These are phyloP conservation scores for Fraxinus dipetala DNA, from an alignment of 305 asterid species.

Conservation along the genomic window DNA sequence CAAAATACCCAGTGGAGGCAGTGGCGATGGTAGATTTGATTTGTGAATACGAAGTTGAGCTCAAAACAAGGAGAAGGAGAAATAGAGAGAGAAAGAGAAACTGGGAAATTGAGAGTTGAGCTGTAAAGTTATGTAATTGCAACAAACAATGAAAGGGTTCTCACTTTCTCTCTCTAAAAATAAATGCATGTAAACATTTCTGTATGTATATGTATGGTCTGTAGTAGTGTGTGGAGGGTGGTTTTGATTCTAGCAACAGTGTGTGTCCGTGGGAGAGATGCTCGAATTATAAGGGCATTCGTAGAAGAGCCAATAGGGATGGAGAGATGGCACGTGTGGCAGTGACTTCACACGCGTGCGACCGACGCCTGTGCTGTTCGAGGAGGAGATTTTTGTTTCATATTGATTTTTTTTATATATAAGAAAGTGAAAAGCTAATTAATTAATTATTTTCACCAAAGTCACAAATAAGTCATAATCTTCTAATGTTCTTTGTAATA, in stretches of 20 bases:
- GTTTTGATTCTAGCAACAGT: slow-evolving; percentile 12
- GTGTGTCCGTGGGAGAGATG: slow-evolving; percentile 4
- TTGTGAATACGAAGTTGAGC: slow-evolving; percentile 26
- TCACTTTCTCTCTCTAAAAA: slow-evolving; percentile 33
- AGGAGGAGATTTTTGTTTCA: neutral
- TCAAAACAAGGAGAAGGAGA: neutral
- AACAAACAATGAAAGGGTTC: slow-evolving; percentile 3
- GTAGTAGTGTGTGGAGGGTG: neutral
- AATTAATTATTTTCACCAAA: neutral
- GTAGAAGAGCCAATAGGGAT: slow-evolving; percentile 14
- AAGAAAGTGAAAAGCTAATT: neutral
- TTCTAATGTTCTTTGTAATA: too few relatives aligned
- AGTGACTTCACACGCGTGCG: slow-evolving; percentile 34
- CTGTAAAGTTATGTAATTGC: slow-evolving; percentile 27
- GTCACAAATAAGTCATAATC: neutral
- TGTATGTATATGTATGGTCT: slow-evolving; percentile 12
- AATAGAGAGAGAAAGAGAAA: neutral
- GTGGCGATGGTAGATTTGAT: slow-evolving; percentile 29
- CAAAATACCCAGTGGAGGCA: slow-evolving; percentile 25
- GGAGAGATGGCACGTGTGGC: slow-evolving; percentile 34
- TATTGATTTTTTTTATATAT: neutral
- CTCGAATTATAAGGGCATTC: neutral
- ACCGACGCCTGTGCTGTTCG: slow-evolving; percentile 31
- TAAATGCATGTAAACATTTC: slow-evolving; percentile 5
- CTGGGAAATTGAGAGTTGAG: slow-evolving; percentile 15